Evolutionary conservation across 2,329 filamentous ascomycete species (phyloP), one percentile per base, ranked within the genome.

Genomic region (Beauveria asiatica): DNA sequence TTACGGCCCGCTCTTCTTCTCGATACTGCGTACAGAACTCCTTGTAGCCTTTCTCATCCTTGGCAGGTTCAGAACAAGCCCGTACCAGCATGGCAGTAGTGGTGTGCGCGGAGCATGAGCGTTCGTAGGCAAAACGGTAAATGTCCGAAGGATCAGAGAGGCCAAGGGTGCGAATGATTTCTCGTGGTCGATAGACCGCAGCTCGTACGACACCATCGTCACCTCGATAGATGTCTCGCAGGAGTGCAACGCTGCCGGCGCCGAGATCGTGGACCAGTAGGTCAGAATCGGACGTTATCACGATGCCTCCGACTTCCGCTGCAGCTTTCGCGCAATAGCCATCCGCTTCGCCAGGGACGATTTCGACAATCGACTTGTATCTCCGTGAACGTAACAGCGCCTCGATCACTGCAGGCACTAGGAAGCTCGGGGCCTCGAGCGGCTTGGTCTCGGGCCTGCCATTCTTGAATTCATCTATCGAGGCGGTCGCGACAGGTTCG

Each of bases 201-300:
- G 69, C 70, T 5, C 63, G 54, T 17, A 71, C 61, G 33, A 55
- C 63, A 10, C 63, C 65, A 60, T 64, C 64, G 62, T 64, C 62
- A 37, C 70, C 61, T 27, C 69, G 39, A 39, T 83, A 78, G 1
- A 93, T 71, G 52, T 90, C 87, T 60, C 81, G 78, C 33, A 96
- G 81, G 60, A 93, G 86, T 0, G 85, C 76, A 0, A 96, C 84
- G 1, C 78, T 76, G 0, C 87, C 87, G 1, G 79, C 64, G 0
- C 86, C 87, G 9, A 93, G 78, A 61, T 90, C 81, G 69, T 92
- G 86, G 0, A 93, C 79, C 0, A 96, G 76, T 9, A 97, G 78
- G 68, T 97, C 93, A 0, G 92, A 95, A 67, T 97, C 93, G n/a
- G 85, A 86, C 0, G 91, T 95, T 7, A 97, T 73, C 16, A 91